Percentiles rank a stretch among this genome's conserved stretches.
Conservation (phyloP, 2,329 filamentous ascomycete species). For the Lasiodiplodia gonubiensis region DNA sequence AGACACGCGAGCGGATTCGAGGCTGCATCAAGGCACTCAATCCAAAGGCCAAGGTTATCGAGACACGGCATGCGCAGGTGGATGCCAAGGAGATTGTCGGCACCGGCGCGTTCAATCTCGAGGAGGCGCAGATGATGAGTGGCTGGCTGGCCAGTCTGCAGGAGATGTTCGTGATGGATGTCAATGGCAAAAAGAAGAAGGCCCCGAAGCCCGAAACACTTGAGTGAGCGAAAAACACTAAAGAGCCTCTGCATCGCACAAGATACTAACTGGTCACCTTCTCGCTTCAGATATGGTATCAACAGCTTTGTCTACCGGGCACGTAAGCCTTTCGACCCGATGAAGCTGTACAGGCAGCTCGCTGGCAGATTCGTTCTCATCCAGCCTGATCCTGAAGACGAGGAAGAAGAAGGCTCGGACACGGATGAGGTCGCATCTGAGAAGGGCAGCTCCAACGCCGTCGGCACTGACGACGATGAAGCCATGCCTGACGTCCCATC, state of each 20-base stretch:
- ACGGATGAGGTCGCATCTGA: conserved; percentile 32
- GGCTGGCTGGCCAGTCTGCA: conserved; percentile 75
- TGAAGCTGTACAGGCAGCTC: conserved; percentile 48
- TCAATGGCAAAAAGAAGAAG: conserved; percentile 59
- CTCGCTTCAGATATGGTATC: conserved; percentile 63
- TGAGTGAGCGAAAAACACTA: conserved; percentile 52
- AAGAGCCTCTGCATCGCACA: no score
- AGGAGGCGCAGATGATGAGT: conserved; percentile 67
- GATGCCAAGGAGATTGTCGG: conserved; percentile 68
- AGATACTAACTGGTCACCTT: neutral
- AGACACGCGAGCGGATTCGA: conserved; percentile 55
- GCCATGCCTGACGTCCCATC: conserved; percentile 26
- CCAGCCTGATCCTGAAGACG: conserved; percentile 46
- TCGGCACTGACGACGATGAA: conserved; percentile 30
- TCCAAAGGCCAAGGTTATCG: conserved; percentile 68
- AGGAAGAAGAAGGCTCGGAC: conserved; percentile 35
- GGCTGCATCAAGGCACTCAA: conserved; percentile 67
- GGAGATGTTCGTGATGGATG: conserved; percentile 68
- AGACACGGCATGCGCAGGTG: conserved; percentile 64
- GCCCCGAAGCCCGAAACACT: conserved; percentile 74
- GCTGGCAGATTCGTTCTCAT: conserved; percentile 53
- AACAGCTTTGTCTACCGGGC: conserved; percentile 72
- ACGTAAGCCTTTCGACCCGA: conserved; percentile 51
- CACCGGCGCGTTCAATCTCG: conserved; percentile 68
- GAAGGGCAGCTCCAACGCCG: neutral